Evolutionary conservation across 805 yeast species (phyloP), one percentile per base, ranked within the genome.

Genomic region (Lipomyces starkeyi): DNA sequence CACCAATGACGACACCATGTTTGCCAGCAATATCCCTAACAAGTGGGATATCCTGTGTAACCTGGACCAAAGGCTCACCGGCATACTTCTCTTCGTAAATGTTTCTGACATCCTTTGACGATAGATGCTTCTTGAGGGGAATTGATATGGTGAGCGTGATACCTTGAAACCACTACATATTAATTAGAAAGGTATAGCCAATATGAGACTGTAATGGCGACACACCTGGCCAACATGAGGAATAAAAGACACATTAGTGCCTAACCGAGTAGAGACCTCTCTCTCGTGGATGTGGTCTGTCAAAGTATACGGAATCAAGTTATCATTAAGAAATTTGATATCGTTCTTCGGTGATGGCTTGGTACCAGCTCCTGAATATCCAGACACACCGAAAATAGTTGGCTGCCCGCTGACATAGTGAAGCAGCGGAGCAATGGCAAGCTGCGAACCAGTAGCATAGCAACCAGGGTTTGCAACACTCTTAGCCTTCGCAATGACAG

Each of bases 301-400:
- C 75, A 95, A 84, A 4, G 97, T 88, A 82, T 95, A 95, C 66
- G 99, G 98, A 76, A 95, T 91, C 77, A 95, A 82, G 81, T 95
- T 95, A 81, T 95, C 86, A 69, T 82, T 80, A 77, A 95, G 84
- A 76, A 88, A 83, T 67, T 87, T 83, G 61, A 90, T 82, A 78
- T 95, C 98, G 78, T 95, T 95, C 82, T 93, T 93, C 70, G 97
- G 97, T 14, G 97, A 91, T 67, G 99, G 99, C 81, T 96, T 95
- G 52, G 99, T 93, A 73, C 99, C 99, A 11, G 99, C 99, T 68
- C 99, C 99, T 13, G 99, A 95, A 79, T 94, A 95, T 61, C 99
- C 99, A 60, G 97, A 91, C 43, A 95, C 95, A 77, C 99, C 99
- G 78, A 95, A 95, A 13, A 94, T 84, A 2, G 92, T 83, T 62